phyloP scores from a whole-genome alignment of 2,329 filamentous ascomycete species.

The Aureobasidium melanogenum region DNA sequence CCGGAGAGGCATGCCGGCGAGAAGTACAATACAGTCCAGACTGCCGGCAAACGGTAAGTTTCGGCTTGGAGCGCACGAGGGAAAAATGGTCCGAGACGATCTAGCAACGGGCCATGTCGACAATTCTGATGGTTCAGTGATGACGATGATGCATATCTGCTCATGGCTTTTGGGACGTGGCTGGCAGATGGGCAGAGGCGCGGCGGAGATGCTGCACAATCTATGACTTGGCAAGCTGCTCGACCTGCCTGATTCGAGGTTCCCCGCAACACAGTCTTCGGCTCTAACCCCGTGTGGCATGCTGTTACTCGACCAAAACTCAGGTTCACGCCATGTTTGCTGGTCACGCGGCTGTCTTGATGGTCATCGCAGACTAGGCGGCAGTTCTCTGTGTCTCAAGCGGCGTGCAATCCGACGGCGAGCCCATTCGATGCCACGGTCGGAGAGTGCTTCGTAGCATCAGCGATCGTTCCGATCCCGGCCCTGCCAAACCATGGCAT shows the following conservation, averaged over 20 bases:
- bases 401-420: background rate
- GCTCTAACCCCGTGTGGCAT: background rate
- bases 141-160: background rate
- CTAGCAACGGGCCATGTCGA: background rate
- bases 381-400: background rate
- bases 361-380: background rate
- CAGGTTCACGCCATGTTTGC: background rate
- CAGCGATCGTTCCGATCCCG: background rate
- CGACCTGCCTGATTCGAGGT: background rate
- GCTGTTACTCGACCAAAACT: conserved; percentile 5
- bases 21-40: background rate
- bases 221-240: background rate
- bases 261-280: conserved; percentile 3
- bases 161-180: background rate
- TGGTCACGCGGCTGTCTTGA: background rate
- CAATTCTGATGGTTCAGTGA: background rate
- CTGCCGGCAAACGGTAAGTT: background rate
- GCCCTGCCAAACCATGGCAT: background rate
- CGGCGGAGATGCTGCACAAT: background rate
- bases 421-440: background rate
- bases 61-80: background rate
- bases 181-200: background rate
- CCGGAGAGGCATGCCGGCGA: background rate
- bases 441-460: background rate
- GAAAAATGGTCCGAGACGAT: background rate